These are phyloP conservation scores for Nitzschia sp. DNA, from an alignment of 108 stramenopile genomes.

Conservation along the genomic window DNA sequence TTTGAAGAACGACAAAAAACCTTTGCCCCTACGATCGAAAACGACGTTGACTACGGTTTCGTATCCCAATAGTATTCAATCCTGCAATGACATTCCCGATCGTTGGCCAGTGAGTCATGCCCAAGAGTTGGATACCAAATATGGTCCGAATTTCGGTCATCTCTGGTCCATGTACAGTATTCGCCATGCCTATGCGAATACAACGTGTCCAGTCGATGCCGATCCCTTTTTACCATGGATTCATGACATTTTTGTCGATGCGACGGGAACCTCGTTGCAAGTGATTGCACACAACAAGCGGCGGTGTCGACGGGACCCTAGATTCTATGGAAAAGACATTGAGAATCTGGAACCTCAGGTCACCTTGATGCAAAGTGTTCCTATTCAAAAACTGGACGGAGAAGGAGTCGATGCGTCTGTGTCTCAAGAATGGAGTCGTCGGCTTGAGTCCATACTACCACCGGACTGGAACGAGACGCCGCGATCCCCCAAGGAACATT, in stretches of 20 bases:
- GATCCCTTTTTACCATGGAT: conserved; percentile 92
- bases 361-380: conserved; percentile 84
- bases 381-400: conserved; percentile 53
- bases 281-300: conserved; percentile 86
- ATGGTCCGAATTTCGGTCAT: conserved; percentile 35
- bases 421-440: not conserved
- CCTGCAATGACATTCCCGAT: conserved; percentile 57
- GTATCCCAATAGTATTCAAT: conserved; percentile 17
- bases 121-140: conserved; percentile 30
- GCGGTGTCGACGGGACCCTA: conserved; percentile 60
- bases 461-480: not conserved
- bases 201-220: conserved; percentile 54
- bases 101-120: conserved; percentile 58
- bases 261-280: conserved; percentile 68
- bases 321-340: conserved; percentile 24
- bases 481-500: conserved; percentile 7
- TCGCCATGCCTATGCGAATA: conserved; percentile 50
- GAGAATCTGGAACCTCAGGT: conserved; percentile 70
- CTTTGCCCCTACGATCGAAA: not conserved
- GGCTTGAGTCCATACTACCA: conserved; percentile 20
- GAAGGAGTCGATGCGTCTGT: conserved; percentile 14
- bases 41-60: not conserved
- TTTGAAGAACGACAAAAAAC: not conserved
- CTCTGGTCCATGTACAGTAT: conserved; percentile 10
- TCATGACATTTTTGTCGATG: conserved; percentile 82